Evolutionary conservation across 176 grass and related monocot genomes (phyloP).

Genomic region (Carex kokanica): DNA sequence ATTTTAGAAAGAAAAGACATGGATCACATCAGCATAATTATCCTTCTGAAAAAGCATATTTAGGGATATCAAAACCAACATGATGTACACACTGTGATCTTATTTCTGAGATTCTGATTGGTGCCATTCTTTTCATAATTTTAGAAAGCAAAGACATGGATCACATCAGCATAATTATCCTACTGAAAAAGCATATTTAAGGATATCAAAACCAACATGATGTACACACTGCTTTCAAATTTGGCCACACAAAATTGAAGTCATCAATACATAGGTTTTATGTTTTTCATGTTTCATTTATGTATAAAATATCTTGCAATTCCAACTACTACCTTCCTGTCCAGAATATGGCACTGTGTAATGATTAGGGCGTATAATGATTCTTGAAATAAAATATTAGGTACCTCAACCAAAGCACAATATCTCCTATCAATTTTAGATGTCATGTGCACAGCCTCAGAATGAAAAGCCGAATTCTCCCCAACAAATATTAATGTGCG

Average conservation of each 20-base stretch:
- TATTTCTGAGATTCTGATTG: too few relatives aligned
- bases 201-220: neutral
- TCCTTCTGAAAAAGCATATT: neutral
- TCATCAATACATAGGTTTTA: neutral
- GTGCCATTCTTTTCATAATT: neutral
- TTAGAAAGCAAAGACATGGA: constrained; percentile 3
- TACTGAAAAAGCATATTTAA: neutral
- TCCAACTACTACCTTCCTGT: neutral
- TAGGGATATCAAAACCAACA: too few relatives aligned
- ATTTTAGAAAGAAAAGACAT: constrained; percentile 9
- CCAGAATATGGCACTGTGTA: neutral
- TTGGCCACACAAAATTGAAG: constrained; percentile 1
- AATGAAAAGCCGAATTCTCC: constrained; percentile 75
- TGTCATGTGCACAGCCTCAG: constrained; percentile 78
- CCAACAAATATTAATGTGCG: constrained; percentile 89
- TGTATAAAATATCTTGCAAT: neutral
- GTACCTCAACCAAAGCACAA: constrained; percentile 92
- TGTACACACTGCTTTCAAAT: constrained; percentile 7
- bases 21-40: neutral
- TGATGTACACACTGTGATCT: too few relatives aligned
- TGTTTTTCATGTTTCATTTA: neutral
- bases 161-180: neutral
- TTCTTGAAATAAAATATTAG: constrained; percentile 8
- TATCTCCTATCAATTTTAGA: constrained; percentile 86
- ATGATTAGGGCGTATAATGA: neutral